Evolutionary conservation across 2,329 filamentous ascomycete species (phyloP), one percentile per base, ranked within the genome.

Genomic region (Metarhizium sp.): DNA sequence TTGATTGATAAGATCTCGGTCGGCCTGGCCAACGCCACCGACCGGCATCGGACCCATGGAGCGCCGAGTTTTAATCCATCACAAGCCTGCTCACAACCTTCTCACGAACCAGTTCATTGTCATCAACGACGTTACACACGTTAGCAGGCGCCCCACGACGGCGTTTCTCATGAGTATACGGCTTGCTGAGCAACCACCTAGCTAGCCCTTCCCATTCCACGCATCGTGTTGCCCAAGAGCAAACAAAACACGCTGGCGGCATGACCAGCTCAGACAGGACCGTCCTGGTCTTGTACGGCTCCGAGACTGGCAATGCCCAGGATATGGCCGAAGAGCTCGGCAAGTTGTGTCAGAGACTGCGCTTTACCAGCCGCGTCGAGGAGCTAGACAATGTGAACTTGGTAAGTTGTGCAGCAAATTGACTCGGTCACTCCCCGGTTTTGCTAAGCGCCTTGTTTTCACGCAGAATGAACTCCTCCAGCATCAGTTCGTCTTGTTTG

Each of bases 241-340:
- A 16, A 45, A 10, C 25, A 30, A 48, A 48, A 46, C 40, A 43
- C 6, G 5, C 16, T 10, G 45, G 4, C 30, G 51, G 34, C 38
- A 71, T 69, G 62, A 61, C 64, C 47, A 60, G 61, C 52, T 52
- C 62, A 14, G 61, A 64, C 38, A 60, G 79, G 61, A 74, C 72
- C 57, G 70, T 80, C 51, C 80, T 95, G 61, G 78, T 99, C 56
- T 79, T 95, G 38, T 99, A 96, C 72, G 94, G 90, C 55, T 95
- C 92, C 43, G 94, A 99, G 75, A 97, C 92, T 25, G 94, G 94
- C 55, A 96, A 94, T 66, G 87, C 90, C 54, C 89, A 96, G 71
- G 92, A 97, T 71, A 82, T 92, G 59, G 92, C 94, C 20, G 85
- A 90, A 64, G 90, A 96, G 68, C 75, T 97, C 59, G 89, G 86